phyloP scores from a whole-genome alignment of 495 filamentous ascomycete species.

The Penicillium diatomitis region DNA sequence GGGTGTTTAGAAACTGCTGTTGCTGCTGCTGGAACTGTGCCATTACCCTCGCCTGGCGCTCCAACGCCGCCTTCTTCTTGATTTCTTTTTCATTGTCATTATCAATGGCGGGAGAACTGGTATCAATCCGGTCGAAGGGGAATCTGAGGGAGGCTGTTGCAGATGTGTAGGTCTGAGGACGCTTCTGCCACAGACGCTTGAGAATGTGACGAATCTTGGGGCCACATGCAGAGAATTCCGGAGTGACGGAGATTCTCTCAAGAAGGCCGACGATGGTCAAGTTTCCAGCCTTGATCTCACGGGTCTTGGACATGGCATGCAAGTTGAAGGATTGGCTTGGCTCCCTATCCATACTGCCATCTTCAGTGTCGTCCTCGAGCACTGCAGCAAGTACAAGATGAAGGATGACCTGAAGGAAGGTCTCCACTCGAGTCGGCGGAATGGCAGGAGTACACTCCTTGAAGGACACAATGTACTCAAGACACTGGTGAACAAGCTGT shows the following conservation, averaged over 20 bases:
- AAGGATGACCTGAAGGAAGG: conserved; percentile 81
- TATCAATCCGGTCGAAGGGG: conserved; percentile 45
- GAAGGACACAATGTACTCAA: conserved; percentile 64
- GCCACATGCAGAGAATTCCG: conserved; percentile 68
- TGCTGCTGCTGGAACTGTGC: conserved; percentile 96
- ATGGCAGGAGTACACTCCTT: conserved; percentile 58
- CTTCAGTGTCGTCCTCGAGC: conserved; percentile 62
- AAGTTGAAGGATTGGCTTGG: conserved; percentile 54
- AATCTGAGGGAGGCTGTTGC: conserved; percentile 45
- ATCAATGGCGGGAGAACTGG: conserved; percentile 48
- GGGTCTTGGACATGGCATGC: conserved; percentile 53
- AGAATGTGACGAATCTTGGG: conserved; percentile 79
- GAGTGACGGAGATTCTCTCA: conserved; percentile 62
- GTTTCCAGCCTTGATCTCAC: conserved; percentile 44
- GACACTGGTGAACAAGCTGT: conserved; percentile 81
- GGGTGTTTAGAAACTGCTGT: conserved; percentile 81
- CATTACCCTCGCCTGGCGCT: conserved; percentile 87
- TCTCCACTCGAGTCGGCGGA: conserved; percentile 73
- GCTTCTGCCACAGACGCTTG: conserved; percentile 78
- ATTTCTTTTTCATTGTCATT: conserved; percentile 63
- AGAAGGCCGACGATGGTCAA: conserved; percentile 67
- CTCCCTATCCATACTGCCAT: conserved; percentile 43
- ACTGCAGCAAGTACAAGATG: conserved; percentile 80
- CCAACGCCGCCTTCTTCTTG: conserved; percentile 82
- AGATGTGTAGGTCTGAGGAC: conserved; percentile 55